A percentile compares a stretch with the other conserved stretches of the same genome.
These are phyloP conservation scores for Xerocomellus intermedius DNA, from an alignment of 768 basidiomycete species.

Conservation along the genomic window DNA sequence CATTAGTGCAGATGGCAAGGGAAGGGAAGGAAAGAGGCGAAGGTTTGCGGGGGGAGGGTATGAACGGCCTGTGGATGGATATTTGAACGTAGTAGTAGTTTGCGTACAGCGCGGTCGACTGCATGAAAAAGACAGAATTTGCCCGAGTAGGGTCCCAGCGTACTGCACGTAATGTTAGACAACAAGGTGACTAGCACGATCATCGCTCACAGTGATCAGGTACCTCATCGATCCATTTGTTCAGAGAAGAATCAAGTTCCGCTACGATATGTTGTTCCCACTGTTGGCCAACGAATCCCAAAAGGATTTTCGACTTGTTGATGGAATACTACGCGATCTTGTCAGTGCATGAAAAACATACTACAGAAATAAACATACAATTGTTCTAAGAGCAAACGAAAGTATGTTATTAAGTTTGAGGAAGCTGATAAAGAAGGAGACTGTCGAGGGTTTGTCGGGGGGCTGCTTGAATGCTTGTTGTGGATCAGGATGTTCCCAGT, in stretches of 20 bases:
- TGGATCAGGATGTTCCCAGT: conserved; percentile 53
- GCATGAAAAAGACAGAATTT: conserved; percentile 40
- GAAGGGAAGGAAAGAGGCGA: conserved; percentile 53
- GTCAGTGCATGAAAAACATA: background rate
- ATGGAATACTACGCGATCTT: conserved; percentile 57
- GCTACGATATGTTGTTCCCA: conserved; percentile 68
- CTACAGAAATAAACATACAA: conserved; percentile 38
- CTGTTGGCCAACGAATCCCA: conserved; percentile 48
- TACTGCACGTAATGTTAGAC: conserved; percentile 26
- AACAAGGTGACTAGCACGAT: background rate
- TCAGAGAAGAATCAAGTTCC: conserved; percentile 73
- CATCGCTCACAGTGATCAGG: conserved; percentile 42
- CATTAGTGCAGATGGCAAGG: conserved; percentile 82
- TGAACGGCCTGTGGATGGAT: conserved; percentile 75
- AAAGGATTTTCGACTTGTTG: conserved; percentile 56
- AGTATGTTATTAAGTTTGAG: conserved; percentile 64
- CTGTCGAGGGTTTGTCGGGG: conserved; percentile 48
- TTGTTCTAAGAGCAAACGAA: conserved; percentile 58
- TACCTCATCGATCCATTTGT: conserved; percentile 74
- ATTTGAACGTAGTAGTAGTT: conserved; percentile 62
- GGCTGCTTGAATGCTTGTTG: conserved; percentile 62
- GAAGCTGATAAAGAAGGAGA: conserved; percentile 52
- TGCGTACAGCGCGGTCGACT: conserved; percentile 51
- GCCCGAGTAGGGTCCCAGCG: conserved; percentile 45
- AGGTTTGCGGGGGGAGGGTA: conserved; percentile 60